Conservation (phyloP, 23 red algal species). For the Gracilaria caudata region DNA sequence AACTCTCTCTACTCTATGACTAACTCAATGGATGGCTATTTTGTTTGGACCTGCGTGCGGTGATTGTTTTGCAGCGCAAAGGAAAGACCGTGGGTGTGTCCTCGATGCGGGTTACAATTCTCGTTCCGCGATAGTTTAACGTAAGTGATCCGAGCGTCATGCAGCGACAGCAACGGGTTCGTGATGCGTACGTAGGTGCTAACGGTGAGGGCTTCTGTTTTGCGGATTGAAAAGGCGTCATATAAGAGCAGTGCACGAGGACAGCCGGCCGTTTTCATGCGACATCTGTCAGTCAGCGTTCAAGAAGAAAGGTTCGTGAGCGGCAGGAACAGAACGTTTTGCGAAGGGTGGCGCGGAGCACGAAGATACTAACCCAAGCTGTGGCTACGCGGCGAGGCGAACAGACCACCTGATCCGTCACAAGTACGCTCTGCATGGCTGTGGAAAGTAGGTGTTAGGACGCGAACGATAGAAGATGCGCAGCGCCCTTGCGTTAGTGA, state of each 20-base stretch:
- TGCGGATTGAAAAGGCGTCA: not conserved
- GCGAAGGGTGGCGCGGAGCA: not conserved
- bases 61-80: not conserved
- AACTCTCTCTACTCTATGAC: not conserved
- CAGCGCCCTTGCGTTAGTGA: not conserved
- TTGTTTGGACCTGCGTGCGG: not conserved
- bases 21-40: not conserved
- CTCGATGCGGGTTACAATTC: constrained; percentile 1
- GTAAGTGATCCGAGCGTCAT: not conserved
- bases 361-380: not conserved
- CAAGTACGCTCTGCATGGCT: constrained; percentile 12
- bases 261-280: constrained; percentile 10
- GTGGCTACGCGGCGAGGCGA: too few species aligned
- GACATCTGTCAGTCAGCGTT: not conserved
- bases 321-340: too few species aligned
- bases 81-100: constrained; percentile 8
- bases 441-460: not conserved
- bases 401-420: constrained; percentile 16
- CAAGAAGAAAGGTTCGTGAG: constrained; percentile 32
- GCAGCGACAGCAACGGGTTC: not conserved
- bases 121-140: constrained; percentile 38
- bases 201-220: not conserved
- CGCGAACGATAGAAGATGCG: too few species aligned
- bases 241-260: constrained; percentile 13
- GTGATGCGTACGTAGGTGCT: not conserved